Evolutionary conservation across 352 stramenopile species (phyloP).

Genomic region (Blastocystis sp.): DNA sequence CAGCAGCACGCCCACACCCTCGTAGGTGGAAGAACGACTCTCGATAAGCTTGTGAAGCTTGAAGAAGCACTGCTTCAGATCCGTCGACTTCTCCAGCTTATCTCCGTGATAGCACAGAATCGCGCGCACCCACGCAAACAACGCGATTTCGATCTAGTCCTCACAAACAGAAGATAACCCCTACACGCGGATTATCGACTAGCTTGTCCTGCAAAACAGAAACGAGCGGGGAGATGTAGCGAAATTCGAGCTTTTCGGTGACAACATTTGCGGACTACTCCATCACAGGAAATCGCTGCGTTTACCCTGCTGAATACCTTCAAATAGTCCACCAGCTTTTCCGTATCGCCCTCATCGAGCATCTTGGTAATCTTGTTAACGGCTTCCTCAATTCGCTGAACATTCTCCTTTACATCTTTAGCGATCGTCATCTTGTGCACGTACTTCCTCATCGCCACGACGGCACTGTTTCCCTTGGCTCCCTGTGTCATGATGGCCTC

Average conservation of each 20-base stretch:
- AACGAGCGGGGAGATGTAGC: background rate
- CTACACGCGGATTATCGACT: slow-evolving; percentile 25
- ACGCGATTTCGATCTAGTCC: background rate
- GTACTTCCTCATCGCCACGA: no score
- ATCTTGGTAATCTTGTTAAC: slow-evolving; percentile 19
- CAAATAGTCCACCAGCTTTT: slow-evolving; percentile 9
- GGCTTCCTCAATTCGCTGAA: background rate
- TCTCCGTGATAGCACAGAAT: background rate
- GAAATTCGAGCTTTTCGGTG: background rate
- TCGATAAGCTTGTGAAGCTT: no score
- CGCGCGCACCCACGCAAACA: background rate
- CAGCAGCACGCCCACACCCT: no score
- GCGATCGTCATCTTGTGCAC: background rate
- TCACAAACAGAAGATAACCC: background rate
- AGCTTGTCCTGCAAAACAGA: slow-evolving; percentile 5
- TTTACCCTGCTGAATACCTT: slow-evolving; percentile 17
- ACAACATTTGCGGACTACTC: slow-evolving; percentile 27
- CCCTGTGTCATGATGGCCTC: no score
- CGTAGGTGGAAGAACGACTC: no score
- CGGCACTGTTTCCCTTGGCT: no score
- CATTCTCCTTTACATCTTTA: slow-evolving; percentile 1
- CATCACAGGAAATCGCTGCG: background rate
- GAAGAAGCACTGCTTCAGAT: no score
- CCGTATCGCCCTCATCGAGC: background rate
- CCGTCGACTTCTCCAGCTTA: no score